These are phyloP conservation scores for Flaveria robusta DNA, from an alignment of 129 eudicot species.

Conservation along the genomic window DNA sequence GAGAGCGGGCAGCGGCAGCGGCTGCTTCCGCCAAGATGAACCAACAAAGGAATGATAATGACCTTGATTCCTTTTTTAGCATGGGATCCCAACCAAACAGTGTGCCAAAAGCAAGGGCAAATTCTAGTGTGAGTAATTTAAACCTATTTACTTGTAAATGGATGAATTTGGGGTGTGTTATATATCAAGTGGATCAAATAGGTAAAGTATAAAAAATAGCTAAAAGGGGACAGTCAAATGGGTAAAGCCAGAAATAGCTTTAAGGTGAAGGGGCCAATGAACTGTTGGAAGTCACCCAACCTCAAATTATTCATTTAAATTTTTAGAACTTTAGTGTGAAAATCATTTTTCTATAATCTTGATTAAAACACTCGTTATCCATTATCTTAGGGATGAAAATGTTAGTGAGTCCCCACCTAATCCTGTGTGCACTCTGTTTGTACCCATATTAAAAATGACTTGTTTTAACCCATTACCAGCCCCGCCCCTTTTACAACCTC, in stretches of 20 bases:
- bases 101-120: conserved; percentile 74
- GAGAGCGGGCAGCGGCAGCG: conserved; percentile 48
- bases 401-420: background rate
- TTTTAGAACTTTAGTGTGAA: background rate
- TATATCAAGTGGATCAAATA: background rate
- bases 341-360: background rate
- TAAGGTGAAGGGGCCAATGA: background rate
- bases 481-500: background rate
- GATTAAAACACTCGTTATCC: background rate
- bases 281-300: background rate
- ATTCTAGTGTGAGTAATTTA: conserved; percentile 58
- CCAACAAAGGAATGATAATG: conserved; percentile 74
- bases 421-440: background rate
- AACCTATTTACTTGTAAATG: background rate
- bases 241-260: background rate
- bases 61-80: conserved; percentile 75
- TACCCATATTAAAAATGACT: background rate
- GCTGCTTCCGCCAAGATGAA: conserved; percentile 61
- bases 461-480: background rate
- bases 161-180: background rate
- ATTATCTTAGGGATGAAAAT: background rate
- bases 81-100: conserved; percentile 76
- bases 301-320: background rate
- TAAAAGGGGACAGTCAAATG: background rate
- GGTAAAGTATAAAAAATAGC: background rate